phyloP scores from a whole-genome alignment of 768 basidiomycete species.

The Lentinula sp. region DNA sequence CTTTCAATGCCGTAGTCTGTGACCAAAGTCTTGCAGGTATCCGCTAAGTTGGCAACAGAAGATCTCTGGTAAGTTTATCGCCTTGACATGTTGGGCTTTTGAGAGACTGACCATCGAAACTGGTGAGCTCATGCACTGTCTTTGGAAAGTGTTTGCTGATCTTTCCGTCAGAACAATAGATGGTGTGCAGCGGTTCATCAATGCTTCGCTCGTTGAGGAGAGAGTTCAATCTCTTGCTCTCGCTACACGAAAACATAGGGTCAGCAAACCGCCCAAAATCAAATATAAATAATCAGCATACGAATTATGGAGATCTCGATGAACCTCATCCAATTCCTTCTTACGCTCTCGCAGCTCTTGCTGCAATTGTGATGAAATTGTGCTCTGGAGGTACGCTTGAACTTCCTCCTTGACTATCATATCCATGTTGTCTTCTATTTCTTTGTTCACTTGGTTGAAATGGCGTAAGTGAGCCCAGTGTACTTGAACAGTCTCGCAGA shows the following conservation, averaged over 20 bases:
- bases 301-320: conserved; percentile 51
- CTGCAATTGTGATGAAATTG: conserved; percentile 45
- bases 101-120: conserved; percentile 43
- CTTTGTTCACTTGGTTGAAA: conserved; percentile 34
- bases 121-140: conserved; percentile 45
- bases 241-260: conserved; percentile 26
- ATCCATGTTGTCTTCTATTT: conserved; percentile 43
- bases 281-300: conserved; percentile 21
- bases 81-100: background rate
- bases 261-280: background rate
- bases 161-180: conserved; percentile 41
- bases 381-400: conserved; percentile 33
- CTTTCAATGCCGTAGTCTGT: conserved; percentile 31
- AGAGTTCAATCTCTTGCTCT: conserved; percentile 51
- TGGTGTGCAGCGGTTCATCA: conserved; percentile 36
- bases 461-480: background rate
- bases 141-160: conserved; percentile 46
- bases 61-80: background rate
- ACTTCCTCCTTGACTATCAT: conserved; percentile 46
- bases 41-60: conserved; percentile 14
- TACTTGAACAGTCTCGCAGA: background rate
- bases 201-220: conserved; percentile 34
- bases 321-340: conserved; percentile 38
- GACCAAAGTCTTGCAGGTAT: conserved; percentile 28
- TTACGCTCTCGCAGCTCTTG: conserved; percentile 40